A percentile compares a stretch with the other conserved stretches of the same genome.
Evolutionary conservation across 2,329 filamentous ascomycete species (phyloP).

Genomic region (Xylariaceae sp.): DNA sequence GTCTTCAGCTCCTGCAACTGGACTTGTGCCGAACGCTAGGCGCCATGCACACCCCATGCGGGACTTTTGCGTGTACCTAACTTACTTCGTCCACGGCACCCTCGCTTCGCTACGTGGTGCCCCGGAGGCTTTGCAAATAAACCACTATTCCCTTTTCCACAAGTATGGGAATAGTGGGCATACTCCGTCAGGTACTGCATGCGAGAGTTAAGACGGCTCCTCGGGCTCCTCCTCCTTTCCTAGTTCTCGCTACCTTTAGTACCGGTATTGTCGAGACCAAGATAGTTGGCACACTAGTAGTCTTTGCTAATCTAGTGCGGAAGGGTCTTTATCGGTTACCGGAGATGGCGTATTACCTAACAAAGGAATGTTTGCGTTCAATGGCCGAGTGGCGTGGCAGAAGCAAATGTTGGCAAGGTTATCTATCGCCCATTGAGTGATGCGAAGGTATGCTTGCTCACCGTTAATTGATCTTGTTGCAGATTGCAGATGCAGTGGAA

Average conservation of each 20-base stretch:
- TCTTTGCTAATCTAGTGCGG: neutral
- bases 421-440: neutral
- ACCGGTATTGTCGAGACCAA: conserved; percentile 17
- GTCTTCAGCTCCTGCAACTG: conserved; percentile 16
- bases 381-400: neutral
- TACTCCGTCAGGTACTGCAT: no score
- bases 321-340: conserved; percentile 4
- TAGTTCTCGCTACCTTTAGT: neutral
- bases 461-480: conserved; percentile 21
- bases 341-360: no score
- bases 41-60: conserved; percentile 17
- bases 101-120: no score
- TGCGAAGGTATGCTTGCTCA: conserved; percentile 17
- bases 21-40: conserved; percentile 19
- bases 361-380: neutral
- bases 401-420: neutral
- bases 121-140: no score
- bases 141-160: no score
- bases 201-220: no score
- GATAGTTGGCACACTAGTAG: neutral
- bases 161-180: neutral
- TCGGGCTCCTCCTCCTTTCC: conserved; percentile 1
- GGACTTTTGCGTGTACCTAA: neutral
- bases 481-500: conserved; percentile 28
- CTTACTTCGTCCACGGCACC: neutral